Percentiles rank a stretch among this genome's conserved stretches.
Conservation (phyloP, 352 stramenopile genomes). For the Phytophthora ramorum region DNA sequence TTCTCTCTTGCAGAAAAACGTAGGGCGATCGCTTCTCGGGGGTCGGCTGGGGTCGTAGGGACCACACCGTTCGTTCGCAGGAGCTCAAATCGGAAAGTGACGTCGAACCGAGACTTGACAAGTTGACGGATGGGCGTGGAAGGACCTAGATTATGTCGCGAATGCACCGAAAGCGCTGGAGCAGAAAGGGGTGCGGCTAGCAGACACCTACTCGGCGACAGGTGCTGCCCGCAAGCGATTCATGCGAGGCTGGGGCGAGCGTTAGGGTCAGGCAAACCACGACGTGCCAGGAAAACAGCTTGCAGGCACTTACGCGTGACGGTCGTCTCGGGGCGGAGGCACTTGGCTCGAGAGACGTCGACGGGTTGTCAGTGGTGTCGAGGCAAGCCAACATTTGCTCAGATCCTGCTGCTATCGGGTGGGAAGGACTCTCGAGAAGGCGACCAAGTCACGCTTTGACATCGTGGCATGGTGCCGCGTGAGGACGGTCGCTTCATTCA, state of each 20-base stretch:
- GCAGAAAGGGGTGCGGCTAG: constrained; percentile 18
- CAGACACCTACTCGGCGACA: constrained; percentile 25
- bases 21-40: constrained; percentile 22
- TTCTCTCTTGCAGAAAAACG: constrained; percentile 34
- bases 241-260: neutral
- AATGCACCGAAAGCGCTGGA: constrained; percentile 36
- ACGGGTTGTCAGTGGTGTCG: constrained; percentile 22
- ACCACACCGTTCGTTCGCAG: constrained; percentile 10
- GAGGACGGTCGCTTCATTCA: neutral
- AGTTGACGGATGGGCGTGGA: constrained; percentile 20
- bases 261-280: constrained; percentile 23
- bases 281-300: constrained; percentile 38
- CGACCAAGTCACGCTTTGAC: constrained; percentile 4
- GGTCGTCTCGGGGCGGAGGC: constrained; percentile 31
- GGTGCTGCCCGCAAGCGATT: constrained; percentile 29
- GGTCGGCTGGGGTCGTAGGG: constrained; percentile 10
- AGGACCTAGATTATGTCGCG: constrained; percentile 32
- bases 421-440: constrained; percentile 12
- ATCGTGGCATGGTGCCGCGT: constrained; percentile 1
- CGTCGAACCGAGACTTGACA: constrained; percentile 18
- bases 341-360: constrained; percentile 24
- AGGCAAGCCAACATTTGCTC: constrained; percentile 14
- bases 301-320: constrained; percentile 30
- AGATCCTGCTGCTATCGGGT: constrained; percentile 9
- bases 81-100: constrained; percentile 20